Evolutionary conservation across 2,329 filamentous ascomycete species (phyloP), one percentile per base, ranked within the genome.

Genomic region (Xylariaceae sp.): DNA sequence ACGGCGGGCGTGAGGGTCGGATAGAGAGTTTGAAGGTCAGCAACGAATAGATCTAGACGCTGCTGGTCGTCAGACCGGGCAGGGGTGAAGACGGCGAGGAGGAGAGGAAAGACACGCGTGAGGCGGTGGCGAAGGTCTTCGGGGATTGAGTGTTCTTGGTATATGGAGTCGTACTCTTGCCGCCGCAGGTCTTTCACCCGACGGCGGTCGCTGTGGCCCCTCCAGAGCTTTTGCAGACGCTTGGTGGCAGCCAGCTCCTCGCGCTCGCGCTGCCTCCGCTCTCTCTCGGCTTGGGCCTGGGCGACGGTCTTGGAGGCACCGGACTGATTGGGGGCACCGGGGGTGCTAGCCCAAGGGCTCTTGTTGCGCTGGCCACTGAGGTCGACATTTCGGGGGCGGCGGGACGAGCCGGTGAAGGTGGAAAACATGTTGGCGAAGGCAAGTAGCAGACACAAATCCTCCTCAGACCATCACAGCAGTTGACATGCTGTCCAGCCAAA

Each of bases 331-430:
- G 80, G 74, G 14, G 73, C 72, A 76, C 83, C 82, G 39, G 76
- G 74, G 31, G 77, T 77, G 58, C 81, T 81, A 52, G 80, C 84
- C 68, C 94, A 95, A 3, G 90, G 89, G 63, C 96, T 95, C 44
- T 76, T 75, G 57, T 82, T 82, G 39, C 63, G 66, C 60, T 91
- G 86, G 55, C 90, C 94, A 58, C 90, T 94, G 54, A 99, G 85
- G 71, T 97, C 96, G 66, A 97, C 90, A 68, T 96, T 91, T 58
- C 94, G 86, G 54, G 87, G 86, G 58, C 89, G 87, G 63, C 89
- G 85, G 61, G 90, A 89, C 70, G 74, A 89, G 60, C 94, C 94
- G 19, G 89, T 94, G 73, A 99, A 99, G 47, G 87, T 90, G 54
- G 87, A 85, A 72, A 94, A 95, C 92, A 96, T 96, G 59, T 65